Conservation (phyloP, 345 rosid genomes). For the Eutrema heterophyllum region DNA sequence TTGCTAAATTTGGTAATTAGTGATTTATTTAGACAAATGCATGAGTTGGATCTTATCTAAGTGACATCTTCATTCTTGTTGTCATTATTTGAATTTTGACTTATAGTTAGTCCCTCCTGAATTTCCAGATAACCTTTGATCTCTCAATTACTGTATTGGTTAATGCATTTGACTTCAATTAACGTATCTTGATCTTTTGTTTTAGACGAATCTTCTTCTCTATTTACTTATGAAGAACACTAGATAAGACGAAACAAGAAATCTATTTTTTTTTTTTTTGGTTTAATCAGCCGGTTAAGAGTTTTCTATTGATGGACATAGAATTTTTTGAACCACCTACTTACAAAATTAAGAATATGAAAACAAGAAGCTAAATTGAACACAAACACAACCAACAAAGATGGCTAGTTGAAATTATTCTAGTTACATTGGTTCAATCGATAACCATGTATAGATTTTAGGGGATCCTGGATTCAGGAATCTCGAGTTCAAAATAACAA, state of each 20-base stretch:
- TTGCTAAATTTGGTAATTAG: conserved; percentile 22
- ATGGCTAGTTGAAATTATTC: not conserved
- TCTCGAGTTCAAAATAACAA: not conserved
- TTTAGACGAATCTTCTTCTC: not conserved
- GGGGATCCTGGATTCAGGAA: not conserved
- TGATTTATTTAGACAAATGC: conserved; percentile 15
- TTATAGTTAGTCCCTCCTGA: not conserved
- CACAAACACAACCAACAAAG: not conserved
- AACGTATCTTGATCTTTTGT: not conserved
- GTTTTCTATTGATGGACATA: not conserved
- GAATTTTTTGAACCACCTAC: not conserved
- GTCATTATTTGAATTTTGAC: conserved; percentile 5
- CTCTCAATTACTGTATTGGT: not conserved
- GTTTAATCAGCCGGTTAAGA: not conserved
- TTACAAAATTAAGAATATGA: not conserved
- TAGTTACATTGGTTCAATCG: not conserved
- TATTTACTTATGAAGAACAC: not conserved
- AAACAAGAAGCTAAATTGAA: not conserved
- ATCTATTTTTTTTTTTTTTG: not conserved
- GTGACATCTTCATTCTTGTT: conserved; percentile 10
- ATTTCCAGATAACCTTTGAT: not conserved
- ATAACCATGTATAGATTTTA: not conserved
- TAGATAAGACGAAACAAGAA: not conserved
- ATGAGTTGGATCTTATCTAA: conserved; percentile 24
- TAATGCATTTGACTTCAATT: not conserved